Conservation (phyloP, 2,329 filamentous ascomycete species). For the Coleophoma cylindrospora region DNA sequence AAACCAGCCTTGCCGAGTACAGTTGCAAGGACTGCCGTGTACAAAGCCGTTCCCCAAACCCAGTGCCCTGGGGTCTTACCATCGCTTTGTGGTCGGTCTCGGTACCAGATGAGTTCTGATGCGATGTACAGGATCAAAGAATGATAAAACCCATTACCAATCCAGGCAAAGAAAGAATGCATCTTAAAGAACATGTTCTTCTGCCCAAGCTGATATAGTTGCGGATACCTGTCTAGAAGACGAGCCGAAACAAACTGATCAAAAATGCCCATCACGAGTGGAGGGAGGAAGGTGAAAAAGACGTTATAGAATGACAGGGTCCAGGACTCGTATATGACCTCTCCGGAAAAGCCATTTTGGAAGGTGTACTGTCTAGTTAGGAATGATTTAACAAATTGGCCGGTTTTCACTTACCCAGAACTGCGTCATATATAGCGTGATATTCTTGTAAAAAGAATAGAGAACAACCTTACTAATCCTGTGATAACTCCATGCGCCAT, state of each 20-base stretch:
- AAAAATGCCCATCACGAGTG: slow-evolving; percentile 90
- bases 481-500: slow-evolving; percentile 97
- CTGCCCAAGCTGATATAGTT: slow-evolving; percentile 90
- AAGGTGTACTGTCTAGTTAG: slow-evolving; percentile 70
- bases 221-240: slow-evolving; percentile 89
- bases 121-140: slow-evolving; percentile 89
- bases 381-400: slow-evolving; percentile 13
- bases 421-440: slow-evolving; percentile 96
- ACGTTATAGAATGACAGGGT: slow-evolving; percentile 99
- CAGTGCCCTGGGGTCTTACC: slow-evolving; percentile 87
- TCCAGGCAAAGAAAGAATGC: slow-evolving; percentile 90
- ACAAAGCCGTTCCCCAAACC: slow-evolving; percentile 96
- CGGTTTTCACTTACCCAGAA: slow-evolving; percentile 71
- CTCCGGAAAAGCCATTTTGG: slow-evolving; percentile 95
- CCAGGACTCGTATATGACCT: slow-evolving; percentile 99
- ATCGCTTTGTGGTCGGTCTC: slow-evolving; percentile 73
- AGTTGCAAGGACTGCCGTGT: slow-evolving; percentile 88
- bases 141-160: slow-evolving; percentile 92
- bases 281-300: slow-evolving; percentile 91
- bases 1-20: slow-evolving; percentile 92
- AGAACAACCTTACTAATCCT: slow-evolving; percentile 94
- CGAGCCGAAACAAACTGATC: slow-evolving; percentile 97
- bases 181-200: slow-evolving; percentile 90
- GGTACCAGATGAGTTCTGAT: slow-evolving; percentile 73
- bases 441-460: slow-evolving; percentile 99